Evolutionary conservation across 495 filamentous ascomycete species (phyloP), one percentile per base, ranked within the genome.

Genomic region (Trichoderma orchidacearum): DNA sequence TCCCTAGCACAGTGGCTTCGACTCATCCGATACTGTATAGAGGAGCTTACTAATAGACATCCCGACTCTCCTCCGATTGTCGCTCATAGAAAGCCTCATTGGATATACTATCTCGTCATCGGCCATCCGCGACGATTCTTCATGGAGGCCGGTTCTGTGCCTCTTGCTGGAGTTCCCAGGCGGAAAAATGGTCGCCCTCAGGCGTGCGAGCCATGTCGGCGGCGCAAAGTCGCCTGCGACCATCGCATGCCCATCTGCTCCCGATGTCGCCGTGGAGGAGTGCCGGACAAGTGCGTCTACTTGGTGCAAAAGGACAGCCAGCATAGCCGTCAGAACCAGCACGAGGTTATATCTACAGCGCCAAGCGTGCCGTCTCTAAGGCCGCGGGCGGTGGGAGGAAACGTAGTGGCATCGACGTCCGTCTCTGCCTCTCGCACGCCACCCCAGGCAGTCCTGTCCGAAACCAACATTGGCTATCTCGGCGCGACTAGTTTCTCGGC

Each of bases 401-500:
- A 17, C 36, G n/a, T n/a, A n/a, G n/a, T n/a, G n/a, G n/a, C n/a
- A n/a, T n/a, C n/a, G n/a, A n/a, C n/a, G n/a, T 41, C 36, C 5
- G 13, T 18, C 5, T 38, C 38, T 3, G 18, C 13, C 18, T 48
- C 18, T 2, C 5, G 17, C 1, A 48, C 18, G 7, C 18, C n/a
- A n/a, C n/a, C 41, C 7, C 18, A 48, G 18, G 7, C 41, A 13
- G 11, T 25, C 7, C 5, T 23, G 12, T 12, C 41, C 2, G 41
- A 48, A 23, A 25, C 9, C 41, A 48, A 48, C 41, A 8, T 48
- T 15, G 75, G 76, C 0, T 79, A 78, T 55, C 61, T 79, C n/a
- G 77, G 78, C 21, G 72, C 73, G 7, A 79, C 74, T 0, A 76
- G 74, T 56, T 80, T 72, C 57, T 75, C 75, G 3, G 70, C 75